These are phyloP conservation scores for Multifurca ochricompacta DNA, from an alignment of 768 basidiomycete genomes.

Conservation along the genomic window DNA sequence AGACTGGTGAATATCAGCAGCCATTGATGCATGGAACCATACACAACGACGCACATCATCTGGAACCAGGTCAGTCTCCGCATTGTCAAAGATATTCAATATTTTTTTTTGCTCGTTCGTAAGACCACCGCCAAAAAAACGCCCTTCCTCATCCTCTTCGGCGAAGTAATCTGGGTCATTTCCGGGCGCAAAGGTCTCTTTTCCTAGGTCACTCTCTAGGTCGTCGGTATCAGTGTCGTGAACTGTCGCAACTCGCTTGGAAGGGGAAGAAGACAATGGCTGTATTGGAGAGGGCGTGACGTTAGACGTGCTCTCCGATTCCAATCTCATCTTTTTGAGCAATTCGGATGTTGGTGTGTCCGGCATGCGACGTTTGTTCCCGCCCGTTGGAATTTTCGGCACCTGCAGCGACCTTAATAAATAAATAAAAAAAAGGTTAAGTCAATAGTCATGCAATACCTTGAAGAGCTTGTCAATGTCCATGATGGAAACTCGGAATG, in stretches of 20 bases:
- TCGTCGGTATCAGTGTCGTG: conserved; percentile 57
- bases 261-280: conserved; percentile 24
- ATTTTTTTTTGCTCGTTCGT: conserved; percentile 93
- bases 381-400: conserved; percentile 55
- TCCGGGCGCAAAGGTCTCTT: conserved; percentile 65
- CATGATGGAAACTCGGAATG: conserved; percentile 26
- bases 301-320: conserved; percentile 26
- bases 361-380: conserved; percentile 66
- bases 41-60: conserved; percentile 51
- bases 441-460: conserved; percentile 22
- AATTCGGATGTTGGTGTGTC: conserved; percentile 75
- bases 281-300: background rate
- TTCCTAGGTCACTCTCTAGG: conserved; percentile 27
- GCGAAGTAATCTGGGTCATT: conserved; percentile 85
- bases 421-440: background rate
- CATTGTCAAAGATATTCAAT: conserved; percentile 84
- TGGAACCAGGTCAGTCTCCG: conserved; percentile 51
- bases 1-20: conserved; percentile 31
- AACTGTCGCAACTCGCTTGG: conserved; percentile 42
- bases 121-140: conserved; percentile 91
- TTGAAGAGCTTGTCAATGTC: conserved; percentile 47
- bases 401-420: conserved; percentile 34
- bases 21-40: background rate
- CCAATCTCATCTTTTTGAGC: conserved; percentile 70
- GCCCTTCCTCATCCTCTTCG: conserved; percentile 88